A percentile compares a stretch with the other conserved stretches of the same genome.
Evolutionary conservation across 1,284 basidiomycete species (phyloP).

Genomic region (Moniliella sp.): DNA sequence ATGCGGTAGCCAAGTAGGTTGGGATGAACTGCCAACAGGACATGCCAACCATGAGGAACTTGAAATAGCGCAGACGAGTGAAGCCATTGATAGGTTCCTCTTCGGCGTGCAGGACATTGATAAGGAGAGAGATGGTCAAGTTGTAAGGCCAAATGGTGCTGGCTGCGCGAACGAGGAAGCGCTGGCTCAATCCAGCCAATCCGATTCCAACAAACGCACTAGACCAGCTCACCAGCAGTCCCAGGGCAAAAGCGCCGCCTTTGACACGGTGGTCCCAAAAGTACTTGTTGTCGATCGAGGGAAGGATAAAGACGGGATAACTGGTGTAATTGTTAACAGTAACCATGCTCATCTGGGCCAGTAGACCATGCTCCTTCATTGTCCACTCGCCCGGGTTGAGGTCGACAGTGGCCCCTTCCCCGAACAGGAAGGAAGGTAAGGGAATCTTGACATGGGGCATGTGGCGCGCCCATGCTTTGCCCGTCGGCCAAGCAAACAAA

Average conservation of each 20-base stretch:
- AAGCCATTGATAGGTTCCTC: constrained; percentile 36
- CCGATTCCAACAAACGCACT: constrained; percentile 18
- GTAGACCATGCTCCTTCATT: neutral
- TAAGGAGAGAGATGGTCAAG: constrained; percentile 60
- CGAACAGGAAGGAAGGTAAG: neutral
- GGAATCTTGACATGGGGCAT: neutral
- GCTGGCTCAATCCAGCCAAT: constrained; percentile 18
- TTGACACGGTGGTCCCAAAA: neutral
- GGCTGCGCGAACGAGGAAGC: constrained; percentile 19
- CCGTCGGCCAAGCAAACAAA: neutral
- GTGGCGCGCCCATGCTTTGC: neutral
- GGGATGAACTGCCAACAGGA: constrained; percentile 41
- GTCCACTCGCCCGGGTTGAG: neutral
- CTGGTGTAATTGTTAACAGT: neutral
- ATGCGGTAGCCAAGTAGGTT: constrained; percentile 39
- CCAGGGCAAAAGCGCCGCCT: neutral
- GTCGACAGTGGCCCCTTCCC: neutral
- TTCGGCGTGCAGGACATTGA: constrained; percentile 84
- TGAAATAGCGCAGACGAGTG: constrained; percentile 15
- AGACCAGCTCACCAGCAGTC: neutral
- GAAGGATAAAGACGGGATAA: neutral
- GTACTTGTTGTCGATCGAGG: neutral
- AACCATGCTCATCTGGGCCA: neutral
- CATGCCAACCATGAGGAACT: constrained; percentile 8
- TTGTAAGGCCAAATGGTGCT: constrained; percentile 36